Percentiles rank a stretch among this genome's conserved stretches.
Evolutionary conservation across 208 protist species (phyloP).

Genomic region (Porcisia hertigi): DNA sequence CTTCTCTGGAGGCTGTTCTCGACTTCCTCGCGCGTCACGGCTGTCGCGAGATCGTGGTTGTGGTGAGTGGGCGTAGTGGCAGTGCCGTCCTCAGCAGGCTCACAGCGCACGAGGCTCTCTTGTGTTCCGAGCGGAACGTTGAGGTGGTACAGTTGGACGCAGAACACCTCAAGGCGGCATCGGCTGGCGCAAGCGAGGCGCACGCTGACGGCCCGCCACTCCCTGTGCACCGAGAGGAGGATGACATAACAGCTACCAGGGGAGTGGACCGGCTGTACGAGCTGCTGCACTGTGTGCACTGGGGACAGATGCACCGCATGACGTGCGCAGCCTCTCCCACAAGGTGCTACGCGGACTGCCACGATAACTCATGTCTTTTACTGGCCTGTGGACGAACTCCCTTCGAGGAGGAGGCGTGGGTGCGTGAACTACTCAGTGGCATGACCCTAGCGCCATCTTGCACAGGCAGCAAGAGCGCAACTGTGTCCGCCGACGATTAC

Average conservation of each 20-base stretch:
- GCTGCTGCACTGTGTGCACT: slow-evolving; percentile 49
- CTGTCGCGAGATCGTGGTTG: slow-evolving; percentile 21
- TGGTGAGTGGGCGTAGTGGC: background rate
- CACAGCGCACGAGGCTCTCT: slow-evolving; percentile 29
- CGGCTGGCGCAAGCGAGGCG: background rate
- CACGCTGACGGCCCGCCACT: background rate
- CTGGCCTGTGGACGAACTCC: slow-evolving; percentile 22
- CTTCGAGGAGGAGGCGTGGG: slow-evolving; percentile 43
- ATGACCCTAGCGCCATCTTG: background rate
- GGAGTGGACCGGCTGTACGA: slow-evolving; percentile 56
- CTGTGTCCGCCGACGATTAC: background rate
- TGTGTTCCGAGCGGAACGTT: slow-evolving; percentile 40
- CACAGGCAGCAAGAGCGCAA: background rate
- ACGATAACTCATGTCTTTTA: slow-evolving; percentile 27
- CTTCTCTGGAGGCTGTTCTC: slow-evolving; percentile 37
- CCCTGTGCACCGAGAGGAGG: slow-evolving; percentile 20
- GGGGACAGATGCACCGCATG: slow-evolving; percentile 18
- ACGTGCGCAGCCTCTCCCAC: slow-evolving; percentile 4
- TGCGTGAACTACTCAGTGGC: slow-evolving; percentile 18
- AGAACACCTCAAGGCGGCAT: background rate
- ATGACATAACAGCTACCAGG: slow-evolving; percentile 27
- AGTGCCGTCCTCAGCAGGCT: slow-evolving; percentile 21
- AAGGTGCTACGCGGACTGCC: background rate
- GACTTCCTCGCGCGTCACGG: slow-evolving; percentile 20
- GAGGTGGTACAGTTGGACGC: slow-evolving; percentile 33